Conservation (phyloP, 1,284 basidiomycete species). For the Cutaneotrichosporon sp. region DNA sequence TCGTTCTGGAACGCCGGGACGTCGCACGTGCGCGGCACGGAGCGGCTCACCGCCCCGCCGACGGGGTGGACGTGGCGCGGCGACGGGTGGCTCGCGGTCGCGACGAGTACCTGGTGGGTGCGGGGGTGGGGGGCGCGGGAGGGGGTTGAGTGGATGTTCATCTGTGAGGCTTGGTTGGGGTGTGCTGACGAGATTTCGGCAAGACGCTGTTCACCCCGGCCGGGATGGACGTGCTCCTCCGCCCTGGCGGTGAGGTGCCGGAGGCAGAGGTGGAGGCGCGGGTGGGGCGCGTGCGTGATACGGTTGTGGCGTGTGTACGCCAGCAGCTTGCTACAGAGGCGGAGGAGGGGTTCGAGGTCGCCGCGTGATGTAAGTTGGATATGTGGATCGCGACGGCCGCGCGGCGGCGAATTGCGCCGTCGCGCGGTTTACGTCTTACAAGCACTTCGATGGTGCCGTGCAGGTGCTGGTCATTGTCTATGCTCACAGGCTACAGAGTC, state of each 20-base stretch:
- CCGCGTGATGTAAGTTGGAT: not conserved
- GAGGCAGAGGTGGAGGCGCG: not conserved
- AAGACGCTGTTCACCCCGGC: conserved; percentile 61
- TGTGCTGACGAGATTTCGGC: conserved; percentile 53
- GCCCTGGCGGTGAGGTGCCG: not conserved
- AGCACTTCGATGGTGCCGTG: no score
- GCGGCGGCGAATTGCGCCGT: no score
- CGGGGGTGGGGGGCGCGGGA: conserved; percentile 52
- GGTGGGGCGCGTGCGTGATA: not conserved
- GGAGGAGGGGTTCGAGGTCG: not conserved
- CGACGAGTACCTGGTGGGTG: conserved; percentile 59
- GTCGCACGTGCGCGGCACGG: conserved; percentile 51
- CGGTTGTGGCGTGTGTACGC: not conserved
- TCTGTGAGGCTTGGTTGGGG: conserved; percentile 43
- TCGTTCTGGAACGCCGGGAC: not conserved
- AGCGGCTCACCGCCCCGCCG: conserved; percentile 25
- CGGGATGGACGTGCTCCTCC: conserved; percentile 56
- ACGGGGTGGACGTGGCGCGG: conserved; percentile 58
- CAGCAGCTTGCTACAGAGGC: not conserved
- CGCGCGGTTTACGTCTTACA: no score
- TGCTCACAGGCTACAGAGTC: no score
- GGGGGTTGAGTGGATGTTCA: conserved; percentile 57
- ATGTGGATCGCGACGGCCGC: no score
- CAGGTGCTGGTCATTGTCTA: no score
- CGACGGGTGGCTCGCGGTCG: conserved; percentile 55